Evolutionary conservation across 139 green algal species (phyloP), one percentile per base, ranked within the genome.

Genomic region (Trebouxia sp.): DNA sequence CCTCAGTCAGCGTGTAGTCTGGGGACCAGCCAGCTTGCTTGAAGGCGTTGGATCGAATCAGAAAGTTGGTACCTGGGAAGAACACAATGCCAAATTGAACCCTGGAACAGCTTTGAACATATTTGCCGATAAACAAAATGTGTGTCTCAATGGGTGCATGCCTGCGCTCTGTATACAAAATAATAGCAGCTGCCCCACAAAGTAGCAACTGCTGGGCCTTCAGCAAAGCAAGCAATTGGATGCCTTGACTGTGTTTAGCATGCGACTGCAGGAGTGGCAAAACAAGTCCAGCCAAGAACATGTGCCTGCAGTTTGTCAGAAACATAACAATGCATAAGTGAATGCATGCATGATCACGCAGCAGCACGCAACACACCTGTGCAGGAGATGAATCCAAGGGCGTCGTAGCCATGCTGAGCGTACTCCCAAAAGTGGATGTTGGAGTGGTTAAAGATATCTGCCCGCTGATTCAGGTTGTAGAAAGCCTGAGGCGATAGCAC

Each of bases 371-470:
- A 9, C 7, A 8, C 53, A 80, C 80, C 80, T 66, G 82, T 85
- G 76, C 82, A 85, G 22, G 76, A 83, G 42, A 85, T 85, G 82
- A 85, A 85, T 28, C 76, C 76, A 28, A 85, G 42, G 51, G 82
- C 82, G 39, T 85, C 82, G 43, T 85, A 85, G 24, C 82, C 82
- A n/a, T 76, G 53, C 69, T 85, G 74, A 15, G 55, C 75, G 28
- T 89, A 88, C 85, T 88, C 83, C 88, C 88, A 90, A 62, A 90
- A 90, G 43, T 92, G 88, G 42, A 87, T 75, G 81, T 94, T 94
- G 85, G 87, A 86, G 86, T 92, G 89, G 83, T 94, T 94, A 85
- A 94, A 94, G 67, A 94, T 87, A 83, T 94, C 88, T 5, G 80
- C 79, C 24, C 82, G 50, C 51, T 58, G 42, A 35, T 56, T 70